Evolutionary conservation across 129 eudicot species (phyloP), one percentile per base, ranked within the genome.

Genomic region (Erigeron canadensis): DNA sequence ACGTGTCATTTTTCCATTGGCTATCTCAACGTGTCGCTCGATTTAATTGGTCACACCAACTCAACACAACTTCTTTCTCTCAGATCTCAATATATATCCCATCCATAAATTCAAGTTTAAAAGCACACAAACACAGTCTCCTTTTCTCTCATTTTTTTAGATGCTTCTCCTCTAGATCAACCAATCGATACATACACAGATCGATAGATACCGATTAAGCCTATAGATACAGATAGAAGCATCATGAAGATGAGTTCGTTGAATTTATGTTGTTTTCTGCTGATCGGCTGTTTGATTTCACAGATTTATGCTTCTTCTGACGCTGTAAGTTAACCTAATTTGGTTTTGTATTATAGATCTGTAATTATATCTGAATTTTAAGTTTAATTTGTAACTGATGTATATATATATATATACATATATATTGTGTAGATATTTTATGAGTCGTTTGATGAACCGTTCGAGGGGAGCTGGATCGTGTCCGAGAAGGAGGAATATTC

Each of bases 401-500:
- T 19, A n/a, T 16, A 53, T 16, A 10, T 53, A 13, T 53, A 53
- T 53, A 4, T 2, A 58, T 68, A 2, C 65, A 53, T 51, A 28
- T 73, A 48, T 7, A 67, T 34, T 58, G 50, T 64, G 48, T 23
- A 91, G 98, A 76, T 70, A 18, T 83, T 88, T 71, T 81, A 88
- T 57, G 98, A 91, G 76, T 85, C 98, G 47, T 91, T 91, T 59
- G 98, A 91, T 73, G 91, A 88, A 55, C 34, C 86, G 19, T 91
- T 88, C 61, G 89, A 86, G 4, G 98, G 96, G 63, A 83, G 96
- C 28, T 91, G 98, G 98, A 88, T 85, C 80, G 94, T 67, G 39
- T 91, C 96, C 53, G 89, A 86, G 94, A 91, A 88, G 75, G 90
- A 85, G 42, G 98, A 88, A 0, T 91, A 86, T 77, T 48, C 83